These are phyloP conservation scores for Strobilomyces confusus DNA, from an alignment of 768 basidiomycete genomes.

Conservation along the genomic window DNA sequence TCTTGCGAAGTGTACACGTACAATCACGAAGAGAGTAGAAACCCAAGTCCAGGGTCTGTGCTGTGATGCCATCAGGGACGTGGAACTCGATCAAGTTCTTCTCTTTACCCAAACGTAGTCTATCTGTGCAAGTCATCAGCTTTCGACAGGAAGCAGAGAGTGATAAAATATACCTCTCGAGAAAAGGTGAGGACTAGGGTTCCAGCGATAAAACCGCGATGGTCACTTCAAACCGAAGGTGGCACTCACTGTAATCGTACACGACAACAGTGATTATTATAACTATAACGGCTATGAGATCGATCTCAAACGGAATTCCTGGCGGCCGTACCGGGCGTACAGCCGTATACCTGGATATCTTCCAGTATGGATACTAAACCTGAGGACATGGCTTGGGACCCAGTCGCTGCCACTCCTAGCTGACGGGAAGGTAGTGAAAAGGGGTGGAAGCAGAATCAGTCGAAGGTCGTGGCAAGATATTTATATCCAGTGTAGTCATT, in stretches of 20 bases:
- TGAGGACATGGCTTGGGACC: neutral
- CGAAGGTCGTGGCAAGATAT: too few species aligned
- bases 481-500: too few species aligned
- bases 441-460: too few species aligned
- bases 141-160: too few species aligned
- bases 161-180: neutral
- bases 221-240: too few species aligned
- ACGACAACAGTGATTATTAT: too few species aligned
- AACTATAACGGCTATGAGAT: too few species aligned
- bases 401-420: too few species aligned
- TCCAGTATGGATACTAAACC: neutral
- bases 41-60: slow-evolving; percentile 7
- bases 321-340: neutral
- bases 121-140: neutral
- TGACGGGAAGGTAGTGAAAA: too few species aligned
- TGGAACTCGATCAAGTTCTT: neutral
- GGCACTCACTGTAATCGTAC: too few species aligned
- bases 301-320: too few species aligned
- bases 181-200: neutral
- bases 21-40: slow-evolving; percentile 10
- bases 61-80: neutral
- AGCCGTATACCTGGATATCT: neutral
- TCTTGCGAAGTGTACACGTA: neutral
- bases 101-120: neutral
- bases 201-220: too few species aligned